These are phyloP conservation scores for Monascus ruber DNA, from an alignment of 2,329 filamentous ascomycete genomes.

Conservation along the genomic window DNA sequence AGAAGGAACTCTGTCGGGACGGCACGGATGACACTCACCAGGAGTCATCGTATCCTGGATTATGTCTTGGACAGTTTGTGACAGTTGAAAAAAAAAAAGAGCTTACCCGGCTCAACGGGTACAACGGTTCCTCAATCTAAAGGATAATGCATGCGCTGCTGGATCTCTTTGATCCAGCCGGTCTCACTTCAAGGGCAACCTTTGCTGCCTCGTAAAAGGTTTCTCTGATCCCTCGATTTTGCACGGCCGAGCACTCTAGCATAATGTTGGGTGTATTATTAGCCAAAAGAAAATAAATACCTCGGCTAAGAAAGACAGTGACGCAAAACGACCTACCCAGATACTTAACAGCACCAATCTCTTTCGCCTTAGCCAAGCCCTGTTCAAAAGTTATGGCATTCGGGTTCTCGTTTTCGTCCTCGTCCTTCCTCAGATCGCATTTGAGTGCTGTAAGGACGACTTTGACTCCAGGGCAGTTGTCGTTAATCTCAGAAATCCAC, in stretches of 20 bases:
- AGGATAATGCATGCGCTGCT: conserved; percentile 24
- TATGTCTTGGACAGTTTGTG: no score
- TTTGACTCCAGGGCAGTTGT: conserved; percentile 93
- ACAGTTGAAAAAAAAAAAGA: no score
- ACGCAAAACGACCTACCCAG: conserved; percentile 45
- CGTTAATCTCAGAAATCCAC: conserved; percentile 95
- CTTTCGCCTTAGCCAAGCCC: conserved; percentile 78
- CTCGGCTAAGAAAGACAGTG: neutral
- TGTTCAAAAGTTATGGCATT: conserved; percentile 71
- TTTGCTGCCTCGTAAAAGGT: conserved; percentile 96
- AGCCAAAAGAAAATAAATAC: neutral
- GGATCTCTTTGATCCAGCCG: conserved; percentile 22
- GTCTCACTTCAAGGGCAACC: conserved; percentile 58
- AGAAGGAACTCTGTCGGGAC: no score
- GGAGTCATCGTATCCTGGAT: no score
- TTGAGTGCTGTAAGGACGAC: conserved; percentile 92
- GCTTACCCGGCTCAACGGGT: no score
- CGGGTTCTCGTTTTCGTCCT: conserved; percentile 57
- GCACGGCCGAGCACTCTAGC: conserved; percentile 91
- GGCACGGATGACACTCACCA: no score
- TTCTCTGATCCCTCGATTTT: conserved; percentile 95
- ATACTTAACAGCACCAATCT: conserved; percentile 86
- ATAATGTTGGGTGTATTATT: conserved; percentile 1
- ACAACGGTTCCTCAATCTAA: conserved; percentile 7
- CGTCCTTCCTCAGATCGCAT: conserved; percentile 83